Evolutionary conservation across 2,329 filamentous ascomycete genomes (phyloP).

Genomic region (Cercospora sojina): DNA sequence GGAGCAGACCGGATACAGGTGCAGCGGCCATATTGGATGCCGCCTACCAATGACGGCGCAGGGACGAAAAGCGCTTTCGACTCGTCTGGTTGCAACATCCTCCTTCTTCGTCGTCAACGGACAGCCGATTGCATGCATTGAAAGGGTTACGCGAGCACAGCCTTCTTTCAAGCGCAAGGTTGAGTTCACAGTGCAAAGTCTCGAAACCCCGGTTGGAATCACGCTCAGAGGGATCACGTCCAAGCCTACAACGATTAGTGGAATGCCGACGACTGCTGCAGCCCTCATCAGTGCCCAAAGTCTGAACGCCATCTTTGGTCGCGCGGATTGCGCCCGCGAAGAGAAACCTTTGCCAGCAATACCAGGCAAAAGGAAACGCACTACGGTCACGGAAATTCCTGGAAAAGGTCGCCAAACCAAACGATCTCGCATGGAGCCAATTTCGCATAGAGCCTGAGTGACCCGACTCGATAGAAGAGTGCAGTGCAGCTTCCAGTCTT

Average conservation of each 20-base stretch:
- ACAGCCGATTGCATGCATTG: neutral
- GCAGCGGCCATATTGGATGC: slow-evolving; percentile 2
- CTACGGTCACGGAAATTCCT: neutral
- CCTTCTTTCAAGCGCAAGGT: neutral
- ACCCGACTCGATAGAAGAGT: neutral
- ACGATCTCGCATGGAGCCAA: neutral
- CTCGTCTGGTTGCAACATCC: neutral
- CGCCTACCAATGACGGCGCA: neutral
- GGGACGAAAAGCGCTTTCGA: neutral
- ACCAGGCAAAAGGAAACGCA: neutral
- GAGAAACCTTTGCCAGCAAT: neutral
- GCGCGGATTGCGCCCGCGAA: neutral
- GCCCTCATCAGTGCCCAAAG: neutral
- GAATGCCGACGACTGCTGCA: neutral
- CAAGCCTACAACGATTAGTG: slow-evolving; percentile 2
- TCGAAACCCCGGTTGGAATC: slow-evolving; percentile 1
- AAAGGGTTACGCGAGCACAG: neutral
- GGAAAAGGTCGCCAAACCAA: neutral
- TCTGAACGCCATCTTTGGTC: slow-evolving; percentile 7
- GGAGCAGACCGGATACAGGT: neutral
- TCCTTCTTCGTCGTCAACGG: neutral
- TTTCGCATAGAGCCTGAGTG: neutral
- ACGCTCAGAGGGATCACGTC: slow-evolving; percentile 7
- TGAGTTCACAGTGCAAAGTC: neutral
- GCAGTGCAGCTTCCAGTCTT: neutral